A percentile compares a stretch with the other conserved stretches of the same genome.
These are phyloP conservation scores for Rickenella mellea DNA, from an alignment of 768 basidiomycete genomes.

Conservation along the genomic window DNA sequence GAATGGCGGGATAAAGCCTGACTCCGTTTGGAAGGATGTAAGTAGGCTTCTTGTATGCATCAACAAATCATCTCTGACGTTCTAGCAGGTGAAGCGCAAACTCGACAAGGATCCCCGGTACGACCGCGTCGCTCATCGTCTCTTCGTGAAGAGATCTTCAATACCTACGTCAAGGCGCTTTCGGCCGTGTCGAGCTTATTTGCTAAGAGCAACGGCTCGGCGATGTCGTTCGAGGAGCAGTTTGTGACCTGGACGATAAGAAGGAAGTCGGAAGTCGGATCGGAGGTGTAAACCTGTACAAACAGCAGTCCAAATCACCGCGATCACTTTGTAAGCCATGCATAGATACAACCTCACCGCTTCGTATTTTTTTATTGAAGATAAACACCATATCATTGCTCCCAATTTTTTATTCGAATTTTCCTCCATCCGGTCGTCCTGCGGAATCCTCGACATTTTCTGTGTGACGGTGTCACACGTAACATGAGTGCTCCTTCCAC, in stretches of 20 bases:
- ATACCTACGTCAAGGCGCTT: conserved; percentile 57
- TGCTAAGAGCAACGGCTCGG: neutral
- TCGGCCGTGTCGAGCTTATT: neutral
- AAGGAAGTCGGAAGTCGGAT: neutral
- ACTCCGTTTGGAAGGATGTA: conserved; percentile 76
- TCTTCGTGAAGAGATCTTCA: conserved; percentile 86
- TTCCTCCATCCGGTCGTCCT: too few species aligned
- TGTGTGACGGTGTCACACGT: too few species aligned
- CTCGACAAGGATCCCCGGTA: conserved; percentile 78
- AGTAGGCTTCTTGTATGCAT: neutral
- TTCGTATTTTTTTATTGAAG: too few species aligned
- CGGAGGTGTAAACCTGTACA: too few species aligned
- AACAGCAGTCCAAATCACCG: too few species aligned
- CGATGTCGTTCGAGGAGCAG: neutral
- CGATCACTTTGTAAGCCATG: too few species aligned
- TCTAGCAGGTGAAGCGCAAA: conserved; percentile 56
- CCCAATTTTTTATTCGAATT: too few species aligned
- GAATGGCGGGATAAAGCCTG: conserved; percentile 33
- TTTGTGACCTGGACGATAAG: neutral
- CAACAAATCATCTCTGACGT: conserved; percentile 1
- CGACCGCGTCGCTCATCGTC: conserved; percentile 88
- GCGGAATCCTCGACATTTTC: too few species aligned
- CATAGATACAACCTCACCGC: too few species aligned
- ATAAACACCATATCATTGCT: too few species aligned
- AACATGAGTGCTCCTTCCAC: too few species aligned